Evolutionary conservation across 345 rosid species (phyloP).

Genomic region (Clausena lansium): DNA sequence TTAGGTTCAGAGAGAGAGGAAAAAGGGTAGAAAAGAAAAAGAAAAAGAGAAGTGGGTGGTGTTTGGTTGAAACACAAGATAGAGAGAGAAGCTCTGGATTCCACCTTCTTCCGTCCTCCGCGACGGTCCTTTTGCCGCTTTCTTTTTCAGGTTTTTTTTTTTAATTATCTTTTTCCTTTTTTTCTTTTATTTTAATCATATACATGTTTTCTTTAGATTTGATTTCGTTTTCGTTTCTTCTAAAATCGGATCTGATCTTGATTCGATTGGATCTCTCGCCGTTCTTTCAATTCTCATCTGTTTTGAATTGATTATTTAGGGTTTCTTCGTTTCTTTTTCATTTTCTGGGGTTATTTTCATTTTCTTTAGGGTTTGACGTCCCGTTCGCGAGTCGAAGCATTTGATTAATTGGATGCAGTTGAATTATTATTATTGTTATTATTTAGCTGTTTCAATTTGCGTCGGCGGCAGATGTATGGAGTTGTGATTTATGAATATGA

Average conservation of each 20-base stretch:
- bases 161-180: background rate
- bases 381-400: background rate
- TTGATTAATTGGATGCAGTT: background rate
- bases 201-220: background rate
- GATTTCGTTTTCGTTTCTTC: background rate
- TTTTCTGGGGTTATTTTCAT: background rate
- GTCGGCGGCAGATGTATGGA: background rate
- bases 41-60: background rate
- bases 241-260: slow-evolving; percentile 17
- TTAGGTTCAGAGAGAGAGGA: background rate
- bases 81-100: slow-evolving; percentile 60
- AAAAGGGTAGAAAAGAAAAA: background rate
- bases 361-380: background rate
- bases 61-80: slow-evolving; percentile 6
- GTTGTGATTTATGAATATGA: background rate
- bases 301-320: background rate
- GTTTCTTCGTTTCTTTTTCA: background rate
- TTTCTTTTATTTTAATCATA: background rate
- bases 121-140: slow-evolving; percentile 82
- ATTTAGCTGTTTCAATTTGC: background rate
- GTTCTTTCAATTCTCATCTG: background rate
- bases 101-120: slow-evolving; percentile 63
- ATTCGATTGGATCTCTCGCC: slow-evolving; percentile 5
- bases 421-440: background rate
- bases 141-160: slow-evolving; percentile 51